Evolutionary conservation across 768 basidiomycete species (phyloP).

Genomic region (Mycena crocata): DNA sequence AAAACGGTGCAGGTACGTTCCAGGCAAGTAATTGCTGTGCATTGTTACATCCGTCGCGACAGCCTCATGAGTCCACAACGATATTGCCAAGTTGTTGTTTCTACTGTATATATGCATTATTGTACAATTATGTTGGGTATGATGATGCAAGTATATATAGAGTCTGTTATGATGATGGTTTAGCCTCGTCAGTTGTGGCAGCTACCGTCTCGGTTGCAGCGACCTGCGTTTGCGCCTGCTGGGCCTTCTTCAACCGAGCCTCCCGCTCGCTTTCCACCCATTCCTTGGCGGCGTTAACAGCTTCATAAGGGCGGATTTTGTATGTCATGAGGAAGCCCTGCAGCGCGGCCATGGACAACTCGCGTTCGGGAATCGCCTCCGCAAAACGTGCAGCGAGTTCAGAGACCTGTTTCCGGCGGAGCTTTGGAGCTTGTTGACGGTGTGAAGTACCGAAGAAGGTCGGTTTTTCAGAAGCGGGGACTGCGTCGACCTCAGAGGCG

Average conservation of each 20-base stretch:
- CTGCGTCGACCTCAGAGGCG: constrained; percentile 15
- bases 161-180: no score
- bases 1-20: no score
- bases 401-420: constrained; percentile 53
- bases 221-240: constrained; percentile 13
- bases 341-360: constrained; percentile 61
- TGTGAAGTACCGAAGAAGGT: constrained; percentile 43
- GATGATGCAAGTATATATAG: no score
- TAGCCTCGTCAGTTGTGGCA: no score
- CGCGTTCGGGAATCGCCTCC: constrained; percentile 59
- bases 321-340: constrained; percentile 40
- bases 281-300: constrained; percentile 55
- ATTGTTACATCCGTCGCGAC: no score
- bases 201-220: no score
- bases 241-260: constrained; percentile 38
- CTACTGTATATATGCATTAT: no score
- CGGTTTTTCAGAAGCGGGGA: constrained; percentile 27
- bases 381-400: constrained; percentile 69
- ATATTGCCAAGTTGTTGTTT: no score
- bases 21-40: no score
- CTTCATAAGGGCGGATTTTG: constrained; percentile 42
- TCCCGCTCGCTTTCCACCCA: constrained; percentile 55
- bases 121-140: no score
- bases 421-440: constrained; percentile 48
- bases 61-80: no score